Evolutionary conservation across 1,284 basidiomycete species (phyloP).

Genomic region (Moesziomyces aphidis): DNA sequence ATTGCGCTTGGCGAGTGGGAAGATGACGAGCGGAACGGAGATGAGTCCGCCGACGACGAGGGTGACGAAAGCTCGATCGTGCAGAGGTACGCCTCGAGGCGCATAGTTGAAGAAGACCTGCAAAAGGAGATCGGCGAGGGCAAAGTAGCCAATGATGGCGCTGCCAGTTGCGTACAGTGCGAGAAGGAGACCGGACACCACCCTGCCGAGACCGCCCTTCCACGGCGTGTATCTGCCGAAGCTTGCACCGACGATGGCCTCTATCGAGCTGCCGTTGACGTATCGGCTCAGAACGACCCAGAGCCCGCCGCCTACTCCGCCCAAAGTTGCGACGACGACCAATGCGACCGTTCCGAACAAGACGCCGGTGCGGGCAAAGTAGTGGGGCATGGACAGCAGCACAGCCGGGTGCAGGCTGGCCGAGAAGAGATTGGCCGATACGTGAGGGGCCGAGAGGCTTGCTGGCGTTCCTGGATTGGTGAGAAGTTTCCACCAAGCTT

Average conservation of each 20-base stretch:
- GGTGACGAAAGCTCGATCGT: constrained; percentile 63
- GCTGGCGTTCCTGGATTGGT: constrained; percentile 57
- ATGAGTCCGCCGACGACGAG: constrained; percentile 59
- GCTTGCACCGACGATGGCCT: constrained; percentile 60
- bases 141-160: constrained; percentile 64
- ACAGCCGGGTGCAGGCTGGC: constrained; percentile 63
- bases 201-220: constrained; percentile 60
- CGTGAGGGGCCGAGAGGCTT: constrained; percentile 58
- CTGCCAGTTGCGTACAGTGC: constrained; percentile 62
- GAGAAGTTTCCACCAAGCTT: constrained; percentile 49
- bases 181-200: constrained; percentile 48
- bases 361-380: constrained; percentile 58
- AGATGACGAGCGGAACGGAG: constrained; percentile 59
- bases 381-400: constrained; percentile 63
- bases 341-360: constrained; percentile 50
- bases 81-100: constrained; percentile 52
- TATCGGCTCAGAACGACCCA: constrained; percentile 65
- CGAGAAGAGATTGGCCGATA: constrained; percentile 63
- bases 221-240: constrained; percentile 62
- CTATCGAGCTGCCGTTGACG: constrained; percentile 61
- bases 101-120: constrained; percentile 65
- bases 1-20: constrained; percentile 64
- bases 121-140: constrained; percentile 61
- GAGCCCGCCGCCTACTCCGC: constrained; percentile 64
- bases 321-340: constrained; percentile 49